Conservation (phyloP, 805 yeast species). For the Maudiozyma serrabonitensis region DNA sequence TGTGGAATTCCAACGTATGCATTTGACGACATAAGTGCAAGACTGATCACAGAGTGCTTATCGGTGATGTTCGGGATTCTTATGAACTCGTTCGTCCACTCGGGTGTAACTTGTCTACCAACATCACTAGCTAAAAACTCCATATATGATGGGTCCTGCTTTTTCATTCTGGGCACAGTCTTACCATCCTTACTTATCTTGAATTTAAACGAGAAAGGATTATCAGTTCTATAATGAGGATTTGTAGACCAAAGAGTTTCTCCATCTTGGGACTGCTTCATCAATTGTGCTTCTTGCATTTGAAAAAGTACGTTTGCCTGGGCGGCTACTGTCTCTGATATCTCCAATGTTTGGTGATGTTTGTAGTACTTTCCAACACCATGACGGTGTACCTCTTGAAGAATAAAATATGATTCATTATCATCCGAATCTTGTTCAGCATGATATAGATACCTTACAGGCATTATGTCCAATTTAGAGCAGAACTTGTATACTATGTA, state of each 20-base stretch:
- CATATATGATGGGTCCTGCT: slow-evolving; percentile 50
- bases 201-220: slow-evolving; percentile 21
- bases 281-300: slow-evolving; percentile 2
- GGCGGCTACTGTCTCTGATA: slow-evolving; percentile 10
- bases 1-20: slow-evolving; percentile 77
- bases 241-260: slow-evolving; percentile 18
- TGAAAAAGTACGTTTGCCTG: slow-evolving; percentile 12
- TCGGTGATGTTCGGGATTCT: slow-evolving; percentile 69
- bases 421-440: not conserved
- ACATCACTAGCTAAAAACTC: not conserved
- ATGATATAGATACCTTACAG: no score
- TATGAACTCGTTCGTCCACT: slow-evolving; percentile 52
- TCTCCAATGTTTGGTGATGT: slow-evolving; percentile 14
- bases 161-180: slow-evolving; percentile 31
- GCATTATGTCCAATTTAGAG: no score
- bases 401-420: slow-evolving; percentile 7
- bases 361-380: slow-evolving; percentile 11
- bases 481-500: no score
- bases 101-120: slow-evolving; percentile 21
- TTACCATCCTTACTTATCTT: slow-evolving; percentile 7
- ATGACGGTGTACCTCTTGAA: slow-evolving; percentile 19
- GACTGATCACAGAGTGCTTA: slow-evolving; percentile 55
- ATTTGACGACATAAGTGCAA: slow-evolving; percentile 82
- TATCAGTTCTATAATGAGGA: slow-evolving; percentile 11
- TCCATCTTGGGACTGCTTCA: not conserved